These are phyloP conservation scores for Wilcoxina mikolae DNA, from an alignment of 495 filamentous ascomycete species.

Conservation along the genomic window DNA sequence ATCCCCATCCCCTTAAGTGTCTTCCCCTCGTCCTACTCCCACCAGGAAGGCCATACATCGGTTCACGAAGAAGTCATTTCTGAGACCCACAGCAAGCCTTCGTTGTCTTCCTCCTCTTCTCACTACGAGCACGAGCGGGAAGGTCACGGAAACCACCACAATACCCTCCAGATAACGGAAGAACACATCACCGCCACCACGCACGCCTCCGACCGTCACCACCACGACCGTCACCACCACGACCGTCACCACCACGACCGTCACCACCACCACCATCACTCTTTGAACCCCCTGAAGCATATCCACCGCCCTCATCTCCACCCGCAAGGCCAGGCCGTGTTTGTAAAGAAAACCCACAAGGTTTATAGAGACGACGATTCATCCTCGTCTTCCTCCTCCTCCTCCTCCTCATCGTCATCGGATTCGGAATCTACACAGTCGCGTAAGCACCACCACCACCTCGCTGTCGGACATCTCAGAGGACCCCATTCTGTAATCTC, in stretches of 20 bases:
- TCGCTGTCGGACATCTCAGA: slow-evolving; percentile 13
- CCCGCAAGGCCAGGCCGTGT: slow-evolving; percentile 36
- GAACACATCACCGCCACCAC: slow-evolving; percentile 31
- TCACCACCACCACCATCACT: slow-evolving; percentile 37
- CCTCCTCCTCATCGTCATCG: slow-evolving; percentile 6
- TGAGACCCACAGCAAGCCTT: slow-evolving; percentile 43
- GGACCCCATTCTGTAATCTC: slow-evolving; percentile 2
- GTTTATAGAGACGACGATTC: slow-evolving; percentile 2
- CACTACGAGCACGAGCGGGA: slow-evolving; percentile 58
- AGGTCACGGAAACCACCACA: slow-evolving; percentile 61
- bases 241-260: slow-evolving; percentile 40
- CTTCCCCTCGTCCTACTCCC: slow-evolving; percentile 94
- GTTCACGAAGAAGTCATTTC: slow-evolving; percentile 85
- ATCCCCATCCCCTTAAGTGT: slow-evolving; percentile 98
- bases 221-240: slow-evolving; percentile 53
- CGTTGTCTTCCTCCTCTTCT: slow-evolving; percentile 8
- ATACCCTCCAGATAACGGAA: slow-evolving; percentile 41
- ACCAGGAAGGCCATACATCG: slow-evolving; percentile 49
- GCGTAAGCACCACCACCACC: slow-evolving; percentile 5
- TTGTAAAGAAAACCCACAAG: slow-evolving; percentile 1
- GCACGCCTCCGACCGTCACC: slow-evolving; percentile 34
- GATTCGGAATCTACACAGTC: slow-evolving; percentile 1
- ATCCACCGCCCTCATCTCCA: slow-evolving; percentile 38
- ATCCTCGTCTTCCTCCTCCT: slow-evolving; percentile 5
- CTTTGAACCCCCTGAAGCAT: slow-evolving; percentile 2